Evolutionary conservation across 129 eudicot species (phyloP), one percentile per base, ranked within the genome.

Genomic region (Artemisia argyi): DNA sequence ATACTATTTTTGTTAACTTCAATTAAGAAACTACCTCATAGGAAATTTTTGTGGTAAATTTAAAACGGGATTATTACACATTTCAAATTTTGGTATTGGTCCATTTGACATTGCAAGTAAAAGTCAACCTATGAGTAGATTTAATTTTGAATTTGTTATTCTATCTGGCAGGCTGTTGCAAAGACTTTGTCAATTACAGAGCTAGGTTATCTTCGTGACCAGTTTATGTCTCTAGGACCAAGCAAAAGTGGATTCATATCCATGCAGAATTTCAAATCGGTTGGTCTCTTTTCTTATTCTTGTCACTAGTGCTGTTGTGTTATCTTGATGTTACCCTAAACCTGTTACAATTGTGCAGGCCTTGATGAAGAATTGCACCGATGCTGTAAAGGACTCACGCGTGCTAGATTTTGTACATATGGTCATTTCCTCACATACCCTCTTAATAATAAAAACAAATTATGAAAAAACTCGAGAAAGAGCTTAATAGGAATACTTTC

Each of bases 311-410:
- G 61, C 11, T 28, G 7, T n/a, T 63, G 8, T 61, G 50, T 35
- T 72, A 26, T 28, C 53, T 42, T 5, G 12, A 66, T 20, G 61
- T 51, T 39, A 52, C 56, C 54, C 61, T 66, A 52, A 78, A 61
- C 10, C 16, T 46, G 20, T 16, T 65, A 49, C 19, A 52, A 17
- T 56, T 39, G 20, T 20, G 77, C 84, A 95, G 99, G 97, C 97
- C 15, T 81, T 85, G 68, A 59, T 72, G 60, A 88, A 81, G 85
- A 77, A 81, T 54, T 85, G 90, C 64, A 95, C 99, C 0, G 97
- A 91, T 77, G 96, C 99, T 56, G 77, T 95, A 78, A 95, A 88
- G 85, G 99, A 95, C 81, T 88, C 99, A 19, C 87, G 97, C 28
- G 99, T 91, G 77, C 76, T 95, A 17, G 99, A 95, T 70, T 95